These are phyloP conservation scores for Botrytis porri DNA, from an alignment of 2,329 filamentous ascomycete species.

Conservation along the genomic window DNA sequence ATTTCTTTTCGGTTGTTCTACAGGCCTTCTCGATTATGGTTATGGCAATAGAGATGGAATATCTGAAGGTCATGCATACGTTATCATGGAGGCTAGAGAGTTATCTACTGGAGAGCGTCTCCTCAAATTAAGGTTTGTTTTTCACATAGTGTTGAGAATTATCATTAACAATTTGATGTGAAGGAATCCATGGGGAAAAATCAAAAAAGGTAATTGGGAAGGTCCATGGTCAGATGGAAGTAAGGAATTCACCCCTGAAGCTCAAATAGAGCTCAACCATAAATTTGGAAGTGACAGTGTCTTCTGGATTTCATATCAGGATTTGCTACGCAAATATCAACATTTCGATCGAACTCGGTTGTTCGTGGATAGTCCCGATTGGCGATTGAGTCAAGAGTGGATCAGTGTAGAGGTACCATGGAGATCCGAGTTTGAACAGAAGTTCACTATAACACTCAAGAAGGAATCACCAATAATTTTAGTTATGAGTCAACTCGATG, in stretches of 20 bases:
- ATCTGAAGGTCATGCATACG: slow-evolving; percentile 57
- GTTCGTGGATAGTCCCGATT: slow-evolving; percentile 53
- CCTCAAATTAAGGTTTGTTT: slow-evolving; percentile 48
- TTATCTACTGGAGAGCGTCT: slow-evolving; percentile 53
- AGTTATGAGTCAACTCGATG: slow-evolving; percentile 60
- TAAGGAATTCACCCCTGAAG: slow-evolving; percentile 59
- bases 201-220: slow-evolving; percentile 57
- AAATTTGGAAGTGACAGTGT: slow-evolving; percentile 60
- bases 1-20: slow-evolving; percentile 72
- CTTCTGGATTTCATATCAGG: slow-evolving; percentile 63
- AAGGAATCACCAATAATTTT: slow-evolving; percentile 57
- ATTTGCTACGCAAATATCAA: slow-evolving; percentile 60
- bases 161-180: not conserved
- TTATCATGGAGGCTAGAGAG: slow-evolving; percentile 56
- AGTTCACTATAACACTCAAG: slow-evolving; percentile 56
- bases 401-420: slow-evolving; percentile 61
- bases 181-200: slow-evolving; percentile 58
- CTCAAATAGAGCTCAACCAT: slow-evolving; percentile 55
- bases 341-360: slow-evolving; percentile 61
- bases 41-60: slow-evolving; percentile 60
- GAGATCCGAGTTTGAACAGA: slow-evolving; percentile 59
- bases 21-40: slow-evolving; percentile 60
- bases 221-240: slow-evolving; percentile 57
- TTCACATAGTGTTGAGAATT: not conserved
- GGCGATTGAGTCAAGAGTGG: slow-evolving; percentile 58